Percentiles rank a stretch among this genome's conserved stretches.
These are phyloP conservation scores for Cryoendolithus antarcticus DNA, from an alignment of 2,329 filamentous ascomycete species.

Conservation along the genomic window DNA sequence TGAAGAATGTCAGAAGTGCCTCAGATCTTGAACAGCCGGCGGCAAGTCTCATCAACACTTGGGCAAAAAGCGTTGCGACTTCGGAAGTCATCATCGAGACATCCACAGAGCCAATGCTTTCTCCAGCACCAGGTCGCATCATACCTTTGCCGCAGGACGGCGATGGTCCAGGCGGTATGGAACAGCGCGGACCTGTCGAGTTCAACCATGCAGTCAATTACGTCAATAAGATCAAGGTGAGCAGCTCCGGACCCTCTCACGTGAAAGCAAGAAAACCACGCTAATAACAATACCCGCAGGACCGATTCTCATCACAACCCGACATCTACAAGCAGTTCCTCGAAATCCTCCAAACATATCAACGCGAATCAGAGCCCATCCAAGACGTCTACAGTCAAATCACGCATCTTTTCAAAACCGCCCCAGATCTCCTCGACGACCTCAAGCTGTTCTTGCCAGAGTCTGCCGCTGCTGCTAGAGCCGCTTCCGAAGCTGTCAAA, in stretches of 20 bases:
- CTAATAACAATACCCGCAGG: slow-evolving; percentile 41
- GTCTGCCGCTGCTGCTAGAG: slow-evolving; percentile 58
- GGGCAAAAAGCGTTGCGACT: too few species aligned
- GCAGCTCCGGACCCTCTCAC: slow-evolving; percentile 15
- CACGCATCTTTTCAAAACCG: slow-evolving; percentile 82
- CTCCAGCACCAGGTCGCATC: too few species aligned
- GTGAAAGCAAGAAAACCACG: too few species aligned
- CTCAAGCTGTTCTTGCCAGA: slow-evolving; percentile 98
- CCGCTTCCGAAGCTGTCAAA: slow-evolving; percentile 20
- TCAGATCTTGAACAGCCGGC: too few species aligned
- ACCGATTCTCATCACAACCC: slow-evolving; percentile 89
- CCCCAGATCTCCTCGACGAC: slow-evolving; percentile 88
- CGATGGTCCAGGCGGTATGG: slow-evolving; percentile 34
- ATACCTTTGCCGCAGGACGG: slow-evolving; percentile 4
- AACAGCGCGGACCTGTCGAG: slow-evolving; percentile 87
- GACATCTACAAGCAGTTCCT: slow-evolving; percentile 99
- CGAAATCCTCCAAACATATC: slow-evolving; percentile 95
- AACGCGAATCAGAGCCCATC: slow-evolving; percentile 94
- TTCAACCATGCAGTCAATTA: slow-evolving; percentile 99
- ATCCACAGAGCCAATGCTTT: too few species aligned
- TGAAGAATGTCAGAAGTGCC: too few species aligned
- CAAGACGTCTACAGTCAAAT: slow-evolving; percentile 98
- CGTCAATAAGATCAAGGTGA: slow-evolving; percentile 98
- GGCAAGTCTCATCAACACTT: too few species aligned
- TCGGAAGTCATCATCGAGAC: too few species aligned